Evolutionary conservation across 2,329 filamentous ascomycete species (phyloP), one percentile per base, ranked within the genome.

Genomic region (Neoarthrinium moseri): DNA sequence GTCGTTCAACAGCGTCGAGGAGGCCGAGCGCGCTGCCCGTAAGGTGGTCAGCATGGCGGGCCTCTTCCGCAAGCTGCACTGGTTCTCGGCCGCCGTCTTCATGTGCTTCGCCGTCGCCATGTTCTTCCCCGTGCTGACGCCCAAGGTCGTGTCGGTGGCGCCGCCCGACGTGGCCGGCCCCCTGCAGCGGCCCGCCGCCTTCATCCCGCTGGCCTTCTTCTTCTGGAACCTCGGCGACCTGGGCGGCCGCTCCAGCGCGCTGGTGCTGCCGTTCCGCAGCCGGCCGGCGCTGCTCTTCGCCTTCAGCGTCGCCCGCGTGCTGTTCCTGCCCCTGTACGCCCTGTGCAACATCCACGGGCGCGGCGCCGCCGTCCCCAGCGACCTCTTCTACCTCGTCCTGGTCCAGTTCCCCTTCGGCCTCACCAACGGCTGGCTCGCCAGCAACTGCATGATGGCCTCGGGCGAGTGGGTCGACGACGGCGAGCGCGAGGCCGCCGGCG

Each of bases 161-260:
- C 53, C 53, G 12, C 51, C 54, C 20, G 56, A 57, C 59, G 47
- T 74, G 61, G 74, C 78, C 11, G 71, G 77, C 11, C 68, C 75
- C 13, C 69, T 95, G 13, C 80, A 95, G 53, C 80, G 83, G 43
- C 82, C 89, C 0, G 75, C 83, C 1, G 83, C 86, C 13, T 99
- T 97, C 64, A 91, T 97, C 47, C 91, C 94, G 0, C 75, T 96
- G 1, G 90, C 81, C 4, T 95, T 97, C 67, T 81, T 97, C 49
- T 81, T 94, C 62, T 99, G 94, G 94, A 99, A 97, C 62, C 63
- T 86, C 2, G 94, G 94, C 34, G 94, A 97, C 62, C 72, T 97
- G 6, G 51, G 80, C 12, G 94, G 94, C 5, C 82, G 94, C 7
- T 69, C 95, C 17, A 64, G 81, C 2, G 86, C 90, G 22, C 55